phyloP scores from a whole-genome alignment of 78 protist species.

The Polysphondylium violaceum region DNA sequence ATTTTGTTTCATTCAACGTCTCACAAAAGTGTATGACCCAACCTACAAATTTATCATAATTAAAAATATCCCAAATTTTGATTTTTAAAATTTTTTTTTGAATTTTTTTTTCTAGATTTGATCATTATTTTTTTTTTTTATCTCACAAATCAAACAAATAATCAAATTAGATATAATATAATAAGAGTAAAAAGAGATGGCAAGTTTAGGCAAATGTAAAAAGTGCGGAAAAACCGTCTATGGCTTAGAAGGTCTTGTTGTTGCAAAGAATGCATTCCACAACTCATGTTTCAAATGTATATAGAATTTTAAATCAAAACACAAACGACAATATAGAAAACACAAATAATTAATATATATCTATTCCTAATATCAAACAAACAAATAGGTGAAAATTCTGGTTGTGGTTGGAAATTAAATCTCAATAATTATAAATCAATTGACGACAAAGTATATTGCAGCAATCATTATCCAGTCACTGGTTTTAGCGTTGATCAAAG shows the following conservation, averaged over 20 bases:
- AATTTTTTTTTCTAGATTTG: too few species aligned
- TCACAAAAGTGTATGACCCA: too few species aligned
- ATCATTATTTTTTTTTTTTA: too few species aligned
- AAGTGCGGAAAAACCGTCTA: conserved; percentile 35
- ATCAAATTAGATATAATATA: too few species aligned
- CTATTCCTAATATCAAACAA: background rate
- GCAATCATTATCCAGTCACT: conserved; percentile 67
- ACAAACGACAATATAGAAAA: too few species aligned
- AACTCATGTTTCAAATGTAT: conserved; percentile 21
- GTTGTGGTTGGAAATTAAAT: conserved; percentile 48
- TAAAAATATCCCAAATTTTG: too few species aligned
- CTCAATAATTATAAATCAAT: conserved; percentile 35
- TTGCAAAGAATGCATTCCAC: conserved; percentile 22
- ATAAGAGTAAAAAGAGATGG: background rate
- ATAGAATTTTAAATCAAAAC: too few species aligned
- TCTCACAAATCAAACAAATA: too few species aligned
- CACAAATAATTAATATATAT: background rate
- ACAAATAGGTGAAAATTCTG: background rate
- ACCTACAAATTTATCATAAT: too few species aligned
- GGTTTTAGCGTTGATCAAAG: conserved; percentile 30
- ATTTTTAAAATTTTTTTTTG: too few species aligned
- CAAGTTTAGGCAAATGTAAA: conserved; percentile 39
- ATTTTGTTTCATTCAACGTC: too few species aligned
- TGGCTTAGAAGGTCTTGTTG: conserved; percentile 39
- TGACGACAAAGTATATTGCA: conserved; percentile 57